These are phyloP conservation scores for Dendrobium nobile DNA, from an alignment of 106 monocot genomes.

Conservation along the genomic window DNA sequence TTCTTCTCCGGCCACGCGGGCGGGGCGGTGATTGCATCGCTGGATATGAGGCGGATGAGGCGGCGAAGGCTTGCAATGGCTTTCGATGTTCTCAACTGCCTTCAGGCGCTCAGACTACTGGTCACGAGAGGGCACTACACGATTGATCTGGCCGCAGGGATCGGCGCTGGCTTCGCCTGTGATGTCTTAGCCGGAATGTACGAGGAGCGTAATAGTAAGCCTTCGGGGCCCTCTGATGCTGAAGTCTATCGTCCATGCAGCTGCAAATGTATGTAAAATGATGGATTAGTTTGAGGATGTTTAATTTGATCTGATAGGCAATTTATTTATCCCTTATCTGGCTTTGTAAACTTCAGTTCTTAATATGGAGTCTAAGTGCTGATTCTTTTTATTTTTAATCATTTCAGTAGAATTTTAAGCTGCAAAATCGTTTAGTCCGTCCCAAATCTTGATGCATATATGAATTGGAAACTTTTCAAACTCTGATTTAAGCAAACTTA, in stretches of 20 bases:
- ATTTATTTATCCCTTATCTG: not conserved
- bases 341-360: not conserved
- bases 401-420: too few species aligned
- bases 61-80: constrained; percentile 35
- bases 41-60: constrained; percentile 74
- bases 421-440: too few species aligned
- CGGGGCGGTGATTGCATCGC: constrained; percentile 71
- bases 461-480: too few species aligned
- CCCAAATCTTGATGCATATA: too few species aligned
- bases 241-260: not conserved
- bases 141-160: constrained; percentile 76
- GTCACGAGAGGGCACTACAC: constrained; percentile 93
- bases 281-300: too few species aligned
- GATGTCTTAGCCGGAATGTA: constrained; percentile 63
- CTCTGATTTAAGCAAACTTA: too few species aligned
- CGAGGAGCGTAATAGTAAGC: constrained; percentile 12
- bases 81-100: constrained; percentile 62
- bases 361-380: too few species aligned
- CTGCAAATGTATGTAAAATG: not conserved
- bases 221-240: not conserved
- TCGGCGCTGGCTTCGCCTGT: constrained; percentile 72
- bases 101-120: constrained; percentile 70
- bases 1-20: constrained; percentile 98
- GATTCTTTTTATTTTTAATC: too few species aligned
- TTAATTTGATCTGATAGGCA: too few species aligned